These are phyloP conservation scores for Blumeriella jaapii DNA, from an alignment of 2,329 filamentous ascomycete genomes.

Conservation along the genomic window DNA sequence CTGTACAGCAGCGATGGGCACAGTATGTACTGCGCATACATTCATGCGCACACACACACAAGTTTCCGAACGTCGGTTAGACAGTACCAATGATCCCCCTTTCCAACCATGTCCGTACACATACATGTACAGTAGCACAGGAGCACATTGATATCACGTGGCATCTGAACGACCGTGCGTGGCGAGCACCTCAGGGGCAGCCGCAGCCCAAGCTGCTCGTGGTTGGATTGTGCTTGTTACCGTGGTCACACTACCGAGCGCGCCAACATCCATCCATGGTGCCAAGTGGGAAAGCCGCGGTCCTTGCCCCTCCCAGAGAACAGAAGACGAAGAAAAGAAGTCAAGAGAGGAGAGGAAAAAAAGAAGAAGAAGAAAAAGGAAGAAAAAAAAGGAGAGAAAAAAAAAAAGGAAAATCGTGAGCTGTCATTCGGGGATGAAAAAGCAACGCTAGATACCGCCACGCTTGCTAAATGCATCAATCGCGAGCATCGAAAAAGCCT, in stretches of 20 bases:
- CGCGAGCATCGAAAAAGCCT: slow-evolving; percentile 13
- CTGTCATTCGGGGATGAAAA: slow-evolving; percentile 9
- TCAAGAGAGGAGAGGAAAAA: too few species aligned
- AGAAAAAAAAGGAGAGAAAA: too few species aligned
- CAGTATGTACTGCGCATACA: too few species aligned
- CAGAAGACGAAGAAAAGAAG: too few species aligned
- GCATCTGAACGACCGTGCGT: neutral
- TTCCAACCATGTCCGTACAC: neutral
- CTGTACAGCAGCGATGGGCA: too few species aligned
- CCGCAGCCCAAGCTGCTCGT: neutral
- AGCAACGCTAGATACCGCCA: slow-evolving; percentile 16
- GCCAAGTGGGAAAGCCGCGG: slow-evolving; percentile 6
- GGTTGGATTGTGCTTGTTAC: too few species aligned
- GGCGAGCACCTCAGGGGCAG: slow-evolving; percentile 4
- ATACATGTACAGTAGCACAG: neutral
- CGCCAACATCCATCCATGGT: slow-evolving; percentile 8
- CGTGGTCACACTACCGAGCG: slow-evolving; percentile 10
- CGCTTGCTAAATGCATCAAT: slow-evolving; percentile 26
- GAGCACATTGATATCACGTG: slow-evolving; percentile 1
- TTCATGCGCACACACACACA: too few species aligned
- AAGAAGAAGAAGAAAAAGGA: too few species aligned
- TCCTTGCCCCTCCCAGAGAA: slow-evolving; percentile 5
- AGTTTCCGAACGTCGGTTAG: too few species aligned
- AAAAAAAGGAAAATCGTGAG: slow-evolving; percentile 14
- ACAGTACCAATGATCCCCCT: too few species aligned